Base-by-base conservation (phyloP, 202 grass and related monocot genomes). In the Miscanthus sacchariflorus region DNA sequence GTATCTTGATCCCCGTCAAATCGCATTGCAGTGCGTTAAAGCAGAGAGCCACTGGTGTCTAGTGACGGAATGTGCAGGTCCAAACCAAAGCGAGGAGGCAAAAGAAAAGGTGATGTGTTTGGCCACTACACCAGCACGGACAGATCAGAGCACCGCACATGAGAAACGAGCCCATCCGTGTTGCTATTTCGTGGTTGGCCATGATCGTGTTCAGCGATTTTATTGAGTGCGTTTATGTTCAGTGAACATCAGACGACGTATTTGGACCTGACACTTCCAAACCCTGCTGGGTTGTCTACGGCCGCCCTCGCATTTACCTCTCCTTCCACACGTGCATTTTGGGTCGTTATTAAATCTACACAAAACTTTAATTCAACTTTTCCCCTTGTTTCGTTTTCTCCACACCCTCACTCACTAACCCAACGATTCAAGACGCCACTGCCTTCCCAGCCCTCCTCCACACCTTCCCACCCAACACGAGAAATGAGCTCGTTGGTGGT, bases 91-190 rank as follows among this genome's bases (percentile, higher is more conserved):
- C 8, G 0, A n/a, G 17, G 24, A 24, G 39, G 30, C 5, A 38
- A 38, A 71, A 72, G 6, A 72, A 76, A 72, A 72, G 46, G 17
- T 86, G 66, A 71, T 23, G 17, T n/a, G 24, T 42, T 9, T n/a
- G 63, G 52, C 70, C 54, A 75, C 70, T 52, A 46, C 1, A 10
- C 36, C 39, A 39, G 17, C 74, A 43, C 63, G 23, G n/a, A 5
- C 15, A 78, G 33, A 24, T 42, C 39, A 42, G 39, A 42, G 13
- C 71, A 48, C 72, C n/a, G 4, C 48, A 58, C 36, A 70, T 45
- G 66, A 54, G 27, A 86, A 35, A 61, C 33, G 7, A 49, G 50
- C 25, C 5, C 44, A 59, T 44, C 40, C 14, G 19, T 10, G 23
- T 9, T 64, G 12, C 38, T 18, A 7, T 67, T 67, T 67, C 54